A percentile compares a stretch with the other conserved stretches of the same genome.
Evolutionary conservation across 2,329 filamentous ascomycete genomes (phyloP).

Genomic region (Macrophomina phaseolina): DNA sequence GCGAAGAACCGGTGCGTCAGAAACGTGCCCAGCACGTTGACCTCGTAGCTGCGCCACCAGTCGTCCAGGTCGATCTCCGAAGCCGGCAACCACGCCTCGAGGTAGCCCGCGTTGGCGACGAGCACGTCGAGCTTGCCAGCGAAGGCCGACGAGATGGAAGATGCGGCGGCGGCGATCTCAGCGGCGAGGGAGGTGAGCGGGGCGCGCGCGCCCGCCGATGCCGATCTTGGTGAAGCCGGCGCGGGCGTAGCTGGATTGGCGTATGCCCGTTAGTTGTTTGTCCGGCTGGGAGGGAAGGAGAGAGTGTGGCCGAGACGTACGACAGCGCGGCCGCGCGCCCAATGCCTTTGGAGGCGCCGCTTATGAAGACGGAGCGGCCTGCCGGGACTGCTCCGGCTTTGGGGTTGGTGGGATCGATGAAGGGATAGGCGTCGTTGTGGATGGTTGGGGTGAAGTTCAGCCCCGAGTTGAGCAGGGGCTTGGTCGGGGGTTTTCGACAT

Average conservation of each 20-base stretch:
- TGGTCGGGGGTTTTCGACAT: constrained; percentile 3
- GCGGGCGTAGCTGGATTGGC: constrained; percentile 50
- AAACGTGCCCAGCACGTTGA: too few relatives aligned
- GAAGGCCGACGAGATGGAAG: too few relatives aligned
- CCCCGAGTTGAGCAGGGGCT: not conserved
- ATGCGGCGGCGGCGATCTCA: not conserved
- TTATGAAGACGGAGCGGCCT: constrained; percentile 57
- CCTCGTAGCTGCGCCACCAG: too few relatives aligned
- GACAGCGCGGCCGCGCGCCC: constrained; percentile 61
- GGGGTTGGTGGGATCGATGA: constrained; percentile 51
- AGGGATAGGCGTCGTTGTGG: constrained; percentile 60
- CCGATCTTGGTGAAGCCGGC: constrained; percentile 60
- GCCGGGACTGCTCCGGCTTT: not conserved
- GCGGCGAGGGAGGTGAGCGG: constrained; percentile 44
- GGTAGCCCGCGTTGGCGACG: too few relatives aligned
- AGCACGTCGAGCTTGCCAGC: too few relatives aligned
- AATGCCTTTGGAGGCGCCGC: constrained; percentile 61
- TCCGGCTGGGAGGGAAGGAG: too few relatives aligned
- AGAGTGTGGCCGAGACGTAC: too few relatives aligned
- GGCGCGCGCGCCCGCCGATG: constrained; percentile 61
- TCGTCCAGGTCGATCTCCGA: too few relatives aligned
- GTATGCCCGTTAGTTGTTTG: too few relatives aligned
- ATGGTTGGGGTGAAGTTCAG: constrained; percentile 29
- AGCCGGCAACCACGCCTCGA: too few relatives aligned
- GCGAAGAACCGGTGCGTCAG: too few relatives aligned